These are phyloP conservation scores for Skeletonema tropicum DNA, from an alignment of 108 stramenopile species.

Conservation along the genomic window DNA sequence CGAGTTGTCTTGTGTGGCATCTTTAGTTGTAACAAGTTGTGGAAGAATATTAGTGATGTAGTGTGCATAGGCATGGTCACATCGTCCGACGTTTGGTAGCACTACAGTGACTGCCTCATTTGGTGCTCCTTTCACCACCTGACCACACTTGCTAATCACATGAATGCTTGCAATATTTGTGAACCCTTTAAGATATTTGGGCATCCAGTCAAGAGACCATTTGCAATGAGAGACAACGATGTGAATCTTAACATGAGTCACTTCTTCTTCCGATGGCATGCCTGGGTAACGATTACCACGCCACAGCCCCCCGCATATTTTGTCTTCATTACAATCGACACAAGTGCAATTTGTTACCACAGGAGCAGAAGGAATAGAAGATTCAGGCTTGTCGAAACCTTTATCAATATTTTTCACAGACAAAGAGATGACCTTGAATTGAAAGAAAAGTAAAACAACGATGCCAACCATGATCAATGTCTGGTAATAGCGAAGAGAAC, in stretches of 20 bases:
- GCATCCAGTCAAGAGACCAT: neutral
- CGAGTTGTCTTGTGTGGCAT: constrained; percentile 13
- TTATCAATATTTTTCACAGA: too few species aligned
- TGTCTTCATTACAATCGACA: constrained; percentile 17
- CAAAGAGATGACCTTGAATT: too few species aligned
- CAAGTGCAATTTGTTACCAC: neutral
- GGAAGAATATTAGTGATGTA: constrained; percentile 33
- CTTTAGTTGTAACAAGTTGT: neutral
- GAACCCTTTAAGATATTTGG: neutral
- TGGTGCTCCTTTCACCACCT: constrained; percentile 31
- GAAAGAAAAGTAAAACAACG: too few species aligned
- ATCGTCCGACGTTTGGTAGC: constrained; percentile 50
- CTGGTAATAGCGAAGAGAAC: too few species aligned
- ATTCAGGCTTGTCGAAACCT: too few species aligned
- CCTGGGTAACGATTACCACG: neutral
- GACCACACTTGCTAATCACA: constrained; percentile 43
- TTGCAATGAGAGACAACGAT: constrained; percentile 19
- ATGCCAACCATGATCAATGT: too few species aligned
- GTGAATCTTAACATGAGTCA: neutral
- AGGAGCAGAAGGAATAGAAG: too few species aligned
- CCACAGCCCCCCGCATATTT: constrained; percentile 19
- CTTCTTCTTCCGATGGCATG: neutral
- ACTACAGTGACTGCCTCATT: constrained; percentile 11
- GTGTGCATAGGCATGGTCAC: constrained; percentile 52
- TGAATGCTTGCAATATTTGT: constrained; percentile 22